A percentile compares a stretch with the other conserved stretches of the same genome.
These are phyloP conservation scores for Geotrichum restrictum DNA, from an alignment of 1,139 yeast species.

Conservation along the genomic window DNA sequence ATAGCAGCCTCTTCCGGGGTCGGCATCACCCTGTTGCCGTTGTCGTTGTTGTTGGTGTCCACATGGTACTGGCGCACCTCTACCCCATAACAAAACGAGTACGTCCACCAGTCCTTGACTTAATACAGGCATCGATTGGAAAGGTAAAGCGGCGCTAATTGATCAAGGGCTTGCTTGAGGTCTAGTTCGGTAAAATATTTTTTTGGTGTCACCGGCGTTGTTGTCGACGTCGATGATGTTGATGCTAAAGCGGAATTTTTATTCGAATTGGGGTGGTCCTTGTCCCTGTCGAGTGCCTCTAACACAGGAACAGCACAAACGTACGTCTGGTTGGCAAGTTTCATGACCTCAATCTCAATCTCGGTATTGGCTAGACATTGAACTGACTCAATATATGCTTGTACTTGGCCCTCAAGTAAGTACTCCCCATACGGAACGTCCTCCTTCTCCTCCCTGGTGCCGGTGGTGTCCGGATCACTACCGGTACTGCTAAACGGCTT, in stretches of 20 bases:
- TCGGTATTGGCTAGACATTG: not conserved
- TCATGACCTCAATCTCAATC: constrained; percentile 12
- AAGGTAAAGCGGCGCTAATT: constrained; percentile 30
- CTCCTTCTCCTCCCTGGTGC: no score
- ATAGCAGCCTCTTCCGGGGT: constrained; percentile 42
- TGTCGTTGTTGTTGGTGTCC: no score
- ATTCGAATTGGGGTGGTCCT: no score
- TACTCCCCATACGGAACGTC: no score
- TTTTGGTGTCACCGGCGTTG: no score
- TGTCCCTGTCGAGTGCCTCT: no score
- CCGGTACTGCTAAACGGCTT: no score
- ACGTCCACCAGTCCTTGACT: constrained; percentile 61
- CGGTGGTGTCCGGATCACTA: not conserved
- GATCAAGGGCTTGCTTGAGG: constrained; percentile 24
- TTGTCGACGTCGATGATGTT: no score
- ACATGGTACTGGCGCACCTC: constrained; percentile 56
- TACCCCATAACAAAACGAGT: constrained; percentile 54
- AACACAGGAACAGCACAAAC: constrained; percentile 14
- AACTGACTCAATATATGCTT: constrained; percentile 9
- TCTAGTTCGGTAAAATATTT: not conserved
- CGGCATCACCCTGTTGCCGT: no score
- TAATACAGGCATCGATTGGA: constrained; percentile 39
- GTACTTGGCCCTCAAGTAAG: constrained; percentile 9
- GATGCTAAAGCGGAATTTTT: not conserved
- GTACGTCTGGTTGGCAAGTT: constrained; percentile 6